phyloP scores from a whole-genome alignment of 2,329 filamentous ascomycete species.

The Fusarium annulatum region DNA sequence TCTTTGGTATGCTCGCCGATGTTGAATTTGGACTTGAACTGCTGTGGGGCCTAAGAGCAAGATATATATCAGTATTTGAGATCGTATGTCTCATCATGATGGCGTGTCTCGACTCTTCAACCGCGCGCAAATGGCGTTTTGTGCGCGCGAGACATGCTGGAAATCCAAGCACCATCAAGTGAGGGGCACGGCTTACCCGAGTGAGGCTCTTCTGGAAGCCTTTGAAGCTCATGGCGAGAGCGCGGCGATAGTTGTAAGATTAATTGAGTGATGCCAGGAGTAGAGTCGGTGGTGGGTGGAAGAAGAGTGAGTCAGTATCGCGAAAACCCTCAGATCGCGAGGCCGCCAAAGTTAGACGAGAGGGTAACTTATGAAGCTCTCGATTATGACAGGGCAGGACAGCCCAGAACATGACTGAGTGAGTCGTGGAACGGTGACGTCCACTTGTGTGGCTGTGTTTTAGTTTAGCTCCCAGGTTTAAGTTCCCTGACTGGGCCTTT shows the following conservation, averaged over 20 bases:
- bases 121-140: constrained; percentile 17
- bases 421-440: constrained; percentile 48
- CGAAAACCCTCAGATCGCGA: constrained; percentile 41
- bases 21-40: constrained; percentile 91
- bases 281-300: constrained; percentile 10
- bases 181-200: constrained; percentile 70
- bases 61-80: constrained; percentile 6
- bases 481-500: constrained; percentile 9
- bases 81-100: not conserved
- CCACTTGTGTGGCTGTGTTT: constrained; percentile 45
- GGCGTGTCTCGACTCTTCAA: not conserved
- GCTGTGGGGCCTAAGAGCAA: constrained; percentile 78
- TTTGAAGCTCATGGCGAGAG: constrained; percentile 87
- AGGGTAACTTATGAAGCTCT: constrained; percentile 40
- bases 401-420: constrained; percentile 22
- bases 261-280: constrained; percentile 5
- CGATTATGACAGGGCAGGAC: constrained; percentile 35
- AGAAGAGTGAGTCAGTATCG: constrained; percentile 21
- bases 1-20: constrained; percentile 96
- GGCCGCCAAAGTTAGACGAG: constrained; percentile 43
- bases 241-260: constrained; percentile 9
- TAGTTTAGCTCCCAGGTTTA: constrained; percentile 14
- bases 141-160: constrained; percentile 26
- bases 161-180: constrained; percentile 33
- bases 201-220: constrained; percentile 91